Evolutionary conservation across 139 green algal genomes (phyloP).

Genomic region (Chlorella sorokiniana): DNA sequence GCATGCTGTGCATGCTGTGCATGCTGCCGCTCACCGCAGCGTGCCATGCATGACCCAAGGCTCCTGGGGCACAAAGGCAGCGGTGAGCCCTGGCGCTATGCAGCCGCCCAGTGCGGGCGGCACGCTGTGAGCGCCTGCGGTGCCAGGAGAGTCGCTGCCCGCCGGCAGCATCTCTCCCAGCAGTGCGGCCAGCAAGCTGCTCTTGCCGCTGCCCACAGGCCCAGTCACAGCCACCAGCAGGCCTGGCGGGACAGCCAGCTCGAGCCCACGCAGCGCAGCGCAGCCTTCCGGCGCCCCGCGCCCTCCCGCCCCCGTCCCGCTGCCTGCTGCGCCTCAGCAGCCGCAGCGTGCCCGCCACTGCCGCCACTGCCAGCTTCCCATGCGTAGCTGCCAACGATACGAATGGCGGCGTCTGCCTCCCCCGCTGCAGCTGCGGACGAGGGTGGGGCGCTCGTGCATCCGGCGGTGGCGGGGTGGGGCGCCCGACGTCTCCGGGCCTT

Average conservation of each 20-base stretch:
- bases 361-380: neutral
- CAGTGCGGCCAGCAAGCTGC: conserved; percentile 68
- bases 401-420: neutral
- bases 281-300: too few relatives aligned
- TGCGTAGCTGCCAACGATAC: neutral
- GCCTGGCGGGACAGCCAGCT: conserved; percentile 50
- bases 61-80: conserved; percentile 67
- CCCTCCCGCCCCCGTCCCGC: too few relatives aligned
- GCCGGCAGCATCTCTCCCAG: conserved; percentile 64
- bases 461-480: neutral
- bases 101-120: neutral
- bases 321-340: neutral
- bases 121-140: neutral
- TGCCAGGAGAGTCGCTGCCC: neutral
- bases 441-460: neutral
- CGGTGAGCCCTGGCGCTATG: neutral
- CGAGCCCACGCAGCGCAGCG: conserved; percentile 45
- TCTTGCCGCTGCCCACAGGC: conserved; percentile 77
- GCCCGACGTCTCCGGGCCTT: neutral
- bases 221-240: conserved; percentile 70
- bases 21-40: conserved; percentile 49
- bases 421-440: neutral
- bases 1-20: too few relatives aligned
- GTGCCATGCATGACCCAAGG: conserved; percentile 69
- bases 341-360: too few relatives aligned